Base-by-base conservation (phyloP, 768 basidiomycete genomes). In the Kondoa malvinella region DNA sequence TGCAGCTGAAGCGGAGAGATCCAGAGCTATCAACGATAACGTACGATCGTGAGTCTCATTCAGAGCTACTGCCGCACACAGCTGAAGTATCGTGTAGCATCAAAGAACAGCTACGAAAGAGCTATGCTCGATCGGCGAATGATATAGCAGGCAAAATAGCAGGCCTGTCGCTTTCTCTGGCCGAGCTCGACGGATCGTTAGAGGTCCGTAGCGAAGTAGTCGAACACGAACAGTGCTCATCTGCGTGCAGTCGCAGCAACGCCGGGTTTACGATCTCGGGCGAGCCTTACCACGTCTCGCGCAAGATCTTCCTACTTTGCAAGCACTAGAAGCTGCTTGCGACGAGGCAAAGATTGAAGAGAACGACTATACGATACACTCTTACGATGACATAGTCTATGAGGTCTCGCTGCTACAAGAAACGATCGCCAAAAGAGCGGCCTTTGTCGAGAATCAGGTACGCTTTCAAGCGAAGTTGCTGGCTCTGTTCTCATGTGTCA, bases 361-460 rank as follows among this genome's bases (percentile, higher is more conserved):
- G 77, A 96, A 95, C 75, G 94, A 97, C 75, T 88, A 92, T 76
- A 94, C 91, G 0, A 84, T 94, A 1, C 87, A 92, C 74, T 89
- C 88, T 2, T 84, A 81, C 70, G 87, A 89, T 77, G 92, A 96
- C 76, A 81, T 95, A 56, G 85, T 86, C 68, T 95, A 92, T 71
- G 92, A 97, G 77, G 81, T 92, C 0, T 86, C 86, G 75, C 80
- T 92, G 15, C 81, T 94, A 26, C 83, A 85, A 57, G 86, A 87
- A 73, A 87, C 85, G 40, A 82, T 95, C 25, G 81, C 82, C 26
- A 90, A 89, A 81, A 90, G 95, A 81, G 84, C 92, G n/a, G 83
- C 87, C 0, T 97, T 97, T 76, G 87, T 95, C 66, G 92, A 96
- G 73, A 97, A 97, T 76, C 94, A 96, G 82, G 92, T 86, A 57